Conservation (phyloP, 768 basidiomycete genomes). For the Mycena vitilis region DNA sequence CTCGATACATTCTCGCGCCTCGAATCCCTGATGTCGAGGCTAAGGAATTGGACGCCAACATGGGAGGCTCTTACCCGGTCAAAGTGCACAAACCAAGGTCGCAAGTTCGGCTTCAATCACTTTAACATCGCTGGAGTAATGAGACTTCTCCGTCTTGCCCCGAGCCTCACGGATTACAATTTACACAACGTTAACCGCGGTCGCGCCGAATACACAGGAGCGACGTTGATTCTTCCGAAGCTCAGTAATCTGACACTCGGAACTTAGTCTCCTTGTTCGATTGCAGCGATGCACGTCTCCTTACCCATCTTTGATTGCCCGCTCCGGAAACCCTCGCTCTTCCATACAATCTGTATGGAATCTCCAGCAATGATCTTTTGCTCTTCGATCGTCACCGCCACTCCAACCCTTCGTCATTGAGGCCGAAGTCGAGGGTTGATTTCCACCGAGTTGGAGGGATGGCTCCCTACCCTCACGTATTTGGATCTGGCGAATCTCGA, state of each 20-base stretch:
- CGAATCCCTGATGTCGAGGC: not conserved
- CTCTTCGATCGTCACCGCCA: conserved; percentile 11
- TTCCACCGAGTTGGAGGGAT: not conserved
- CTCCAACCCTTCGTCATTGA: not conserved
- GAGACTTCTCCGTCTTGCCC: not conserved
- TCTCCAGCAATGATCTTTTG: not conserved
- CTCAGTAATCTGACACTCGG: not conserved
- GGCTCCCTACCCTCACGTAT: not conserved
- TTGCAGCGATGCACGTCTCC: not conserved
- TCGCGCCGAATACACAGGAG: not conserved
- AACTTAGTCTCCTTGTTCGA: too few relatives aligned
- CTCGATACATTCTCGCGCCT: not conserved
- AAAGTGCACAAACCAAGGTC: too few relatives aligned
- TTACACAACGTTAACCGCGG: not conserved
- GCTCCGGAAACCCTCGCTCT: not conserved
- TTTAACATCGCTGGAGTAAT: not conserved
- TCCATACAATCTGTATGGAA: not conserved
- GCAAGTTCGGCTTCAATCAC: too few relatives aligned
- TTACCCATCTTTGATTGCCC: not conserved
- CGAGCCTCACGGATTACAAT: not conserved
- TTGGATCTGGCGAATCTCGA: too few relatives aligned
- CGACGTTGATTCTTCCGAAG: not conserved
- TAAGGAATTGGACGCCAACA: too few relatives aligned
- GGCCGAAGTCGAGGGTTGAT: not conserved
- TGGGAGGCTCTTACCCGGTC: too few relatives aligned